Conservation (phyloP, 2,329 filamentous ascomycete species). For the Rutstroemia sp. region DNA sequence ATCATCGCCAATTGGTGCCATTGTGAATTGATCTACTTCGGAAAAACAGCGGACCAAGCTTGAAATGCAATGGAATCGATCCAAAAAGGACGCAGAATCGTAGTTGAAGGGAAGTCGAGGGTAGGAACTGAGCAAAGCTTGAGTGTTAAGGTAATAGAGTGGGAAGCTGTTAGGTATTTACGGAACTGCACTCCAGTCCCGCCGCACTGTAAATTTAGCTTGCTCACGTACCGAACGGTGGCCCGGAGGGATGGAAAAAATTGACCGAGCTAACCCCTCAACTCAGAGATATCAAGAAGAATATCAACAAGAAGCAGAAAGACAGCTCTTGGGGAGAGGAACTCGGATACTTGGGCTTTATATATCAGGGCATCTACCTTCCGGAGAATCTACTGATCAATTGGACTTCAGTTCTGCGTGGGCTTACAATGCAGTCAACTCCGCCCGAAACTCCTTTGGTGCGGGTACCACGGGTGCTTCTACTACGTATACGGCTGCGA, state of each 20-base stretch:
- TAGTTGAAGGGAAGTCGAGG: not conserved
- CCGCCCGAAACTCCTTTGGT: not conserved
- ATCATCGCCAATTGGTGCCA: conserved; percentile 84
- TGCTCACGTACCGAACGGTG: not conserved
- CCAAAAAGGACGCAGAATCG: not conserved
- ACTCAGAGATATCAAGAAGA: not conserved
- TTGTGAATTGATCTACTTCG: conserved; percentile 40
- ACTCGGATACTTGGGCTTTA: too few relatives aligned
- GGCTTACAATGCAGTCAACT: not conserved
- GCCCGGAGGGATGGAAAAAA: conserved; percentile 2
- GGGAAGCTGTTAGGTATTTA: not conserved
- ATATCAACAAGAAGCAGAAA: not conserved
- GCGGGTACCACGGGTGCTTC: not conserved
- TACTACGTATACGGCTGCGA: not conserved
- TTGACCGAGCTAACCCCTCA: conserved; percentile 7
- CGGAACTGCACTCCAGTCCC: not conserved
- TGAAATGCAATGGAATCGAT: conserved; percentile 5
- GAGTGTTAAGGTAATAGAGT: not conserved
- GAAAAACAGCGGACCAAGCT: conserved; percentile 24
- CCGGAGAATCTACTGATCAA: too few relatives aligned
- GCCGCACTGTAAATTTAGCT: not conserved
- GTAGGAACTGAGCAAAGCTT: conserved; percentile 1
- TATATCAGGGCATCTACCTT: too few relatives aligned
- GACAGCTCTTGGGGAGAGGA: not conserved
- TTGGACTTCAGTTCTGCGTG: not conserved